Evolutionary conservation across 2,329 filamentous ascomycete genomes (phyloP).

Genomic region (Cadophora gregata): DNA sequence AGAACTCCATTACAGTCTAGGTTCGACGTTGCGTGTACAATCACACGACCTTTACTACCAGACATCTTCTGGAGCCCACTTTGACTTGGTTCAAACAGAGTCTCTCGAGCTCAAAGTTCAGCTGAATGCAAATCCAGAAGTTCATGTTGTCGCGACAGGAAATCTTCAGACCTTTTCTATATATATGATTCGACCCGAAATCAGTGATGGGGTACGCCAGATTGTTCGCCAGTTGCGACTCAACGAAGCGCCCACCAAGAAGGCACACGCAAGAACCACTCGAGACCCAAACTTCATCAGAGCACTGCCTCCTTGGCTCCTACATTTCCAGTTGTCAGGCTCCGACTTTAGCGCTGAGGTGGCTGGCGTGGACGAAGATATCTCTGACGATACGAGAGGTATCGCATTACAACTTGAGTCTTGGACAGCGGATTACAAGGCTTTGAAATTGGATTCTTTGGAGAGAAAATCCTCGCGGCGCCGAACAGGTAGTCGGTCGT

Average conservation of each 20-base stretch:
- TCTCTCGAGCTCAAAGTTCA: constrained; percentile 86
- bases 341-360: constrained; percentile 90
- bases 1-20: constrained; percentile 85
- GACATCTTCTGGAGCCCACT: constrained; percentile 79
- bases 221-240: constrained; percentile 84
- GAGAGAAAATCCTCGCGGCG: constrained; percentile 66
- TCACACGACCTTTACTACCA: constrained; percentile 95
- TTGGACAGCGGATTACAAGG: constrained; percentile 88
- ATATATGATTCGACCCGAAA: constrained; percentile 89
- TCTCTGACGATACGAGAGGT: constrained; percentile 82
- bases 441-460: constrained; percentile 73
- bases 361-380: constrained; percentile 83
- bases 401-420: constrained; percentile 86
- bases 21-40: constrained; percentile 80
- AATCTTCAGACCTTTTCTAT: constrained; percentile 86
- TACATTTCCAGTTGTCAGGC: constrained; percentile 83
- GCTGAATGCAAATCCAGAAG: constrained; percentile 82
- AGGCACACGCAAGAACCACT: constrained; percentile 53
- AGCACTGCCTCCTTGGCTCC: constrained; percentile 80
- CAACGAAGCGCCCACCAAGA: constrained; percentile 69
- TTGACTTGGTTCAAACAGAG: constrained; percentile 87
- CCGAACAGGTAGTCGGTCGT: constrained; percentile 74
- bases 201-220: constrained; percentile 88
- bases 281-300: constrained; percentile 74
- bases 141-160: constrained; percentile 80